Evolutionary conservation across 225 moss, liverwort and hornwort species (phyloP).

Genomic region (Marchantia paleacea): DNA sequence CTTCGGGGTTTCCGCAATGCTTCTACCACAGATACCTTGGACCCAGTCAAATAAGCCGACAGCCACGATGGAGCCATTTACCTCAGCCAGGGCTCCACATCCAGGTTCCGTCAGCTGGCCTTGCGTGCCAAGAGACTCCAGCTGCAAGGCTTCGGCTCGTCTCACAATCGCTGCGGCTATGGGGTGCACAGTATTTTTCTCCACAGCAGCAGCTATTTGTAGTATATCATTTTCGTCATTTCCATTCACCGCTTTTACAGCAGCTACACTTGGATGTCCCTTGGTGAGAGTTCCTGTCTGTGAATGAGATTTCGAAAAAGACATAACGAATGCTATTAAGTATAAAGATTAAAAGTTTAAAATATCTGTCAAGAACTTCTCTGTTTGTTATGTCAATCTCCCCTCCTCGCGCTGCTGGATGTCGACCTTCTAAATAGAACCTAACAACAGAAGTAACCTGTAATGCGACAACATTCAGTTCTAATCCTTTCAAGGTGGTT

Average conservation of each 20-base stretch:
- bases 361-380: neutral
- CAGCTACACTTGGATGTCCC: conserved; percentile 75
- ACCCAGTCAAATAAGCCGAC: conserved; percentile 88
- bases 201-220: conserved; percentile 73
- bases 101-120: conserved; percentile 94
- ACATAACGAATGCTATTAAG: too few relatives aligned
- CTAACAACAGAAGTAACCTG: too few relatives aligned
- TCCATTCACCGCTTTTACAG: conserved; percentile 44
- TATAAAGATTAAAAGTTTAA: neutral
- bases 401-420: neutral
- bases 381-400: neutral
- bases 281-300: conserved; percentile 87
- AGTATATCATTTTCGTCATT: conserved; percentile 41
- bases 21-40: conserved; percentile 62
- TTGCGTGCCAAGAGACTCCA: conserved; percentile 46
- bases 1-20: conserved; percentile 14
- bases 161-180: conserved; percentile 72
- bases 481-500: too few relatives aligned
- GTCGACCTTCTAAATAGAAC: neutral
- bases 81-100: conserved; percentile 81
- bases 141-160: conserved; percentile 45
- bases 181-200: conserved; percentile 75
- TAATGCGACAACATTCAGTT: too few relatives aligned
- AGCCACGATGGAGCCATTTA: conserved; percentile 65
- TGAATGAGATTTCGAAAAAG: neutral